phyloP scores from a whole-genome alignment of 768 basidiomycete species.

The Serendipita sp. region DNA sequence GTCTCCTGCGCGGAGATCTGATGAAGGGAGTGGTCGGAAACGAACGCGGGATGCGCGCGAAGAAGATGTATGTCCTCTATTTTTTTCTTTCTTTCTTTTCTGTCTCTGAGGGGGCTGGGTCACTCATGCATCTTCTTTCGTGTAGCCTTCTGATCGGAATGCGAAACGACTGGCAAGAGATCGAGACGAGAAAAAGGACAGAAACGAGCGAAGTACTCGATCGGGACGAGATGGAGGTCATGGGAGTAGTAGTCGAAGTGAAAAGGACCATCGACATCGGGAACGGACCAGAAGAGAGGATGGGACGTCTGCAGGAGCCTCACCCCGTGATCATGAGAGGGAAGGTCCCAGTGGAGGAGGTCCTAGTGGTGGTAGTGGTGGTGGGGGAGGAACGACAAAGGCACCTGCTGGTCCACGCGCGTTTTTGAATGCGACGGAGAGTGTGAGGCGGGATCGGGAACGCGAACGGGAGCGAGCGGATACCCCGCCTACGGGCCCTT shows the following conservation, averaged over 20 bases:
- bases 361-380: too few species aligned
- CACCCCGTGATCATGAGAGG: constrained; percentile 10
- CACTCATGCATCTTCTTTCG: too few species aligned
- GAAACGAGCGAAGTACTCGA: too few species aligned
- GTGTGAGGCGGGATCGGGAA: constrained; percentile 12
- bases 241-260: constrained; percentile 5
- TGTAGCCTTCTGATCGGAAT: background rate
- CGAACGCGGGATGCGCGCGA: constrained; percentile 1
- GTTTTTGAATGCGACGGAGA: constrained; percentile 29
- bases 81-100: background rate
- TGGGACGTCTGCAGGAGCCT: constrained; percentile 1
- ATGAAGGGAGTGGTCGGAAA: background rate
- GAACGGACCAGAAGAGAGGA: constrained; percentile 4
- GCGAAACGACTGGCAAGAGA: constrained; percentile 4
- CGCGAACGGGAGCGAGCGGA: constrained; percentile 12
- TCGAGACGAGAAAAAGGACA: background rate
- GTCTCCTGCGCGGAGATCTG: background rate
- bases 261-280: constrained; percentile 16
- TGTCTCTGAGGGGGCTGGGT: too few species aligned
- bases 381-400: constrained; percentile 17
- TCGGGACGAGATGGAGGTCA: too few species aligned
- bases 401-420: constrained; percentile 44
- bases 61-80: background rate
- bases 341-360: constrained; percentile 23
- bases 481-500: constrained; percentile 18